Base-by-base conservation (phyloP, 345 rosid genomes). In the Gynandropsis gynandra region DNA sequence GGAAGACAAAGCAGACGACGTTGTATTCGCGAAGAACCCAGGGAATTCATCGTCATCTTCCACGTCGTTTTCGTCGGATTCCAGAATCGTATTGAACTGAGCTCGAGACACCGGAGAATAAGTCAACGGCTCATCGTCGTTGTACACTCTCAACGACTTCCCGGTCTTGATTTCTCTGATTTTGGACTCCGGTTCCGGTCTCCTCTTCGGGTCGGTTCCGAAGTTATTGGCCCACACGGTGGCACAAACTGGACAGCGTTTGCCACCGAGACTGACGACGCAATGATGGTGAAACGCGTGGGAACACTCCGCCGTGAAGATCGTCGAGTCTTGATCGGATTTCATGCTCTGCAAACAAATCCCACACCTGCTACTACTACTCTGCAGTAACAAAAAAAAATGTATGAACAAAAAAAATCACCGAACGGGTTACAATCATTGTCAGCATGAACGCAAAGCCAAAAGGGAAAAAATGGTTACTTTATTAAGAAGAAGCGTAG, bases 241-340 rank as follows among this genome's bases (percentile, higher is more conserved):
- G 71, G 58, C 59, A 69, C 98, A 90, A 8, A 90, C 74, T 3
- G 98, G 98, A 47, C 98, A 90, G 10, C 74, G 77, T 17, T 66
- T 77, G 34, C 63, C 70, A 9, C 68, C 53, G 47, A 72, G 78
- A 13, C 67, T 36, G n/a, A 80, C 74, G 46, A 82, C 54, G 70
- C 98, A 90, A 20, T 84, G 89, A 64, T 82, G 79, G 53, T 90
- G 98, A 42, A 90, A 90, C 4, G 76, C 54, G 62, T 90, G 96
- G 0, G 80, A 72, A 54, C 98, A 90, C 69, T 87, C 96, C 17
- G 96, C 93, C 35, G 96, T 90, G 72, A 87, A 82, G 45, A 79
- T 76, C 18, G 92, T 93, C 33, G 89, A 74, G 4, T 68, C 83
- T 41, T 82, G 80, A 6, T 79, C 83, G 9, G 74, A 65, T 56